Evolutionary conservation across 352 stramenopile genomes (phyloP), one percentile per base, ranked within the genome.

Genomic region (Phytophthora tubulina): DNA sequence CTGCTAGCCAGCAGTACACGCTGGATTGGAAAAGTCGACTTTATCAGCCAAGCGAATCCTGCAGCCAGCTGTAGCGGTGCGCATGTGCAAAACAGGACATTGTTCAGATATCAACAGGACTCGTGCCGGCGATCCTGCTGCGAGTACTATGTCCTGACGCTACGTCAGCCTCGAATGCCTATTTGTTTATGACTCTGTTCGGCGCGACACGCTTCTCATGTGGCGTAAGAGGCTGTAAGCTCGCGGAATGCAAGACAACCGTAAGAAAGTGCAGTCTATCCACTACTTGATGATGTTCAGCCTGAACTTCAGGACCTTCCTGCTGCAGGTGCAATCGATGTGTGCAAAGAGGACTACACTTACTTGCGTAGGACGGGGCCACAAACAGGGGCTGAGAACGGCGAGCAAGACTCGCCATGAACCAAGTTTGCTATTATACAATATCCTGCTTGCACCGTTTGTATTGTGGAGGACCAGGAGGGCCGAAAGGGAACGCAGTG

Each of bases 11-110:
- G 41, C 56, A 33, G 27, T 50, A 9, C 45, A 39, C 36, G 6
- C 45, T 33, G 35, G 21, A 66, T 66, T 66, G 46, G 44, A 56
- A 13, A 50, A 56, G 44, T 64, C 57, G 48, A 45, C 56, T 35
- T 33, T 11, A 30, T 46, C 41, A 54, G 9, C 27, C 15, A 36
- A 48, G 21, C 21, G 21, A 27, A 27, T 27, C 21, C 21, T 27
- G 1, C 21, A 27, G 21, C 21, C 21, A 27, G 21, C 21, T 27
- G 21, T 27, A 9, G 35, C 35, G 3, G 35, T 39, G 35, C 11
- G 4, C 35, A 39, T 39, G 35, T 21, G 3, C 4, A 27, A 27
- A 27, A 27, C 21, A 27, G 21, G 21, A 27, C 21, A 27, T 27
- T 27, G 21, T 27, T 27, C 21, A 27, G 21, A 27, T 27, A 27